Percentiles rank a stretch among this genome's conserved stretches.
Evolutionary conservation across 306 rosid genomes (phyloP).

Genomic region (Sophora flavescens): DNA sequence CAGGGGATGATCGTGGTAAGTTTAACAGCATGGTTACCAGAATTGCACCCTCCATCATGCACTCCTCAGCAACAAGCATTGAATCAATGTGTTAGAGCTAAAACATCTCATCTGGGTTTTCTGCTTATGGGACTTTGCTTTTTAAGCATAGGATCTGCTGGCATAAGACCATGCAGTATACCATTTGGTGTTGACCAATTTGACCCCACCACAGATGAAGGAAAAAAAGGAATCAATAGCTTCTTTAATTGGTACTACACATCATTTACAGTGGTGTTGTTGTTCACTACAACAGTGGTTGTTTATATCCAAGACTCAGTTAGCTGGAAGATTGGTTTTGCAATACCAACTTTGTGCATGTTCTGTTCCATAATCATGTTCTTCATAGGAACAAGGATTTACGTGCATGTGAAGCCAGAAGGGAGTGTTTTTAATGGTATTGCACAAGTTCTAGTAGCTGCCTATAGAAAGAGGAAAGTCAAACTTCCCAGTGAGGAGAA

Average conservation of each 20-base stretch:
- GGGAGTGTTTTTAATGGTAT: constrained; percentile 70
- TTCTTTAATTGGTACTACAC: constrained; percentile 82
- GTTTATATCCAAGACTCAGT: constrained; percentile 77
- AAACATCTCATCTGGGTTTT: constrained; percentile 45
- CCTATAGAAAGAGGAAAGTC: constrained; percentile 65
- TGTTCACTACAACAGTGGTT: constrained; percentile 60
- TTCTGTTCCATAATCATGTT: constrained; percentile 59
- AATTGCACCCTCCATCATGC: constrained; percentile 73
- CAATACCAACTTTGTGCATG: constrained; percentile 66
- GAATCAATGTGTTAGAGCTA: constrained; percentile 59
- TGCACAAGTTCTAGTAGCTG: constrained; percentile 65
- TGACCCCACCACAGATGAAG: constrained; percentile 67
- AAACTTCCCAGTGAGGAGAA: constrained; percentile 46
- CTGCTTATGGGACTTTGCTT: constrained; percentile 59
- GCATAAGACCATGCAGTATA: constrained; percentile 87
- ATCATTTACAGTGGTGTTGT: constrained; percentile 46
- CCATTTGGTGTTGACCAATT: constrained; percentile 90
- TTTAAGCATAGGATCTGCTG: constrained; percentile 69
- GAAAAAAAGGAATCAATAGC: constrained; percentile 68
- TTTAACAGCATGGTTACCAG: constrained; percentile 68
- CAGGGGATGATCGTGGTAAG: constrained; percentile 85
- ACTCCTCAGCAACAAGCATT: constrained; percentile 32
- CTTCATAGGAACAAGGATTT: constrained; percentile 59
- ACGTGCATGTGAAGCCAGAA: constrained; percentile 57
- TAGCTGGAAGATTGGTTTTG: constrained; percentile 90